phyloP scores from a whole-genome alignment of 306 rosid genomes.

The Mucuna pruriens region DNA sequence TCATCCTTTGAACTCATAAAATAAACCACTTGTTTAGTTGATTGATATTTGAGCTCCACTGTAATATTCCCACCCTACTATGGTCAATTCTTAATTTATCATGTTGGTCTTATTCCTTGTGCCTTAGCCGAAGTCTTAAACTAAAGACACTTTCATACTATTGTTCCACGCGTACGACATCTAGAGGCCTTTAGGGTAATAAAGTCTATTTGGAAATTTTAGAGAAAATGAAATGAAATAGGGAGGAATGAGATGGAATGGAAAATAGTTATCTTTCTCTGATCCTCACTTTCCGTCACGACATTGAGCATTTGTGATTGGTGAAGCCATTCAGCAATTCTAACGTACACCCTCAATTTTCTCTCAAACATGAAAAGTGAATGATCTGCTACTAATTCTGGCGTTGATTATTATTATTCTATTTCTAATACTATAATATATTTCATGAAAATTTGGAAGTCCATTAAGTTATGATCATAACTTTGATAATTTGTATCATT shows the following conservation, averaged over 20 bases:
- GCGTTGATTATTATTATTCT: constrained; percentile 4
- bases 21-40: not conserved
- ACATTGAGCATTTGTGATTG: not conserved
- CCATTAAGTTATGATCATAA: not conserved
- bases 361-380: not conserved
- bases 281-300: not conserved
- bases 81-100: not conserved
- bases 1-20: not conserved
- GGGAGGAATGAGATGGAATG: constrained; percentile 4
- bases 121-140: no score
- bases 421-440: not conserved
- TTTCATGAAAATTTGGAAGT: constrained; percentile 17
- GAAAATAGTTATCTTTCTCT: not conserved
- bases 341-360: not conserved
- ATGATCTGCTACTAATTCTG: not conserved
- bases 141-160: no score
- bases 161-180: no score
- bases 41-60: constrained; percentile 23
- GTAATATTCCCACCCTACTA: not conserved
- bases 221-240: constrained; percentile 10
- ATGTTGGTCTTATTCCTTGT: not conserved
- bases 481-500: not conserved
- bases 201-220: not conserved
- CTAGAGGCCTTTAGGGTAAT: not conserved
- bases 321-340: constrained; percentile 1